Evolutionary conservation across 768 basidiomycete genomes (phyloP).

Genomic region (Phallus indusiatus): DNA sequence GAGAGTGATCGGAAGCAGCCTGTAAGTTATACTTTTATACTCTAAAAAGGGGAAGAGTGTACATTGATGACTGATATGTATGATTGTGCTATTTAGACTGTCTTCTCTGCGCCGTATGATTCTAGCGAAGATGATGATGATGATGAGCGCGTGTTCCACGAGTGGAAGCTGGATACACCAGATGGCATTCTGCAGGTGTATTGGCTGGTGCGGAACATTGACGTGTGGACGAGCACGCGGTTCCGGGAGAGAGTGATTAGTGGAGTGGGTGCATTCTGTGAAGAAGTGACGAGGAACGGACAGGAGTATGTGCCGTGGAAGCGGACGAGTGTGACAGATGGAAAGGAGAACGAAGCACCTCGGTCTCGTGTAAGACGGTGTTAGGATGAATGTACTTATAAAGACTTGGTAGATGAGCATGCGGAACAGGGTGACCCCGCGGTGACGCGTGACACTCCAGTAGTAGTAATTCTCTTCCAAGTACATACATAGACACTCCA

Average conservation of each 20-base stretch:
- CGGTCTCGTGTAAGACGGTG: no score
- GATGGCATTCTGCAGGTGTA: conserved; percentile 39
- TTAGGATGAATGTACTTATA: no score
- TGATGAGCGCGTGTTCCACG: conserved; percentile 26
- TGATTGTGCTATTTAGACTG: conserved; percentile 26
- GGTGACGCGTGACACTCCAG: no score
- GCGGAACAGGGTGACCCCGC: no score
- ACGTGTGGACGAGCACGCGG: conserved; percentile 36
- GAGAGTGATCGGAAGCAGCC: conserved; percentile 20
- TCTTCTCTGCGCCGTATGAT: conserved; percentile 42
- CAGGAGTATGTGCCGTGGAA: conserved; percentile 39
- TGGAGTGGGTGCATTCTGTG: conserved; percentile 30
- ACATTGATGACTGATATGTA: no score
- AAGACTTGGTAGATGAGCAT: no score
- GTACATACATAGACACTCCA: no score
- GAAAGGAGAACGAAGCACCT: not conserved
- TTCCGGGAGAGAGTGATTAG: conserved; percentile 32
- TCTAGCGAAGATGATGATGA: conserved; percentile 17
- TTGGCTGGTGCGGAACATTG: conserved; percentile 44
- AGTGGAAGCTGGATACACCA: conserved; percentile 39
- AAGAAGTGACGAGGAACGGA: conserved; percentile 24
- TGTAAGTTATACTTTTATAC: conserved; percentile 23
- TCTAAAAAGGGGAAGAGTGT: no score
- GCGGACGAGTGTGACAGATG: conserved; percentile 17
- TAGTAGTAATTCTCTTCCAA: no score